Conservation (phyloP, 2,329 filamentous ascomycete genomes). For the Phaeosphaeria sp. region DNA sequence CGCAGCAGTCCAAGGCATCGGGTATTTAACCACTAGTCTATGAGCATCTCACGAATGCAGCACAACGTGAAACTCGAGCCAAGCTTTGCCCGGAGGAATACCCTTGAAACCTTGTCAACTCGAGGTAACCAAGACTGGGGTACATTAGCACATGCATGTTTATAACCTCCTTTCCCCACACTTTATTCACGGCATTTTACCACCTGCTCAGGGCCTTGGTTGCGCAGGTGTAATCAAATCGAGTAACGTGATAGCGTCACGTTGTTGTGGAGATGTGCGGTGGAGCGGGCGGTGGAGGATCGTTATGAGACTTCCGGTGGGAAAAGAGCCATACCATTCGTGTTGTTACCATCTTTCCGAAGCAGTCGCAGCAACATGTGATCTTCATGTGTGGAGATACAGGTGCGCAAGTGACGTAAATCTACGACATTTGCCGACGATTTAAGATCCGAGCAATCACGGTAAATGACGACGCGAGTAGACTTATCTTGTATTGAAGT, state of each 20-base stretch:
- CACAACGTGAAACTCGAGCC: conserved; percentile 5
- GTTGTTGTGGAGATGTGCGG: conserved; percentile 4
- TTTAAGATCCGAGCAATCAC: background rate
- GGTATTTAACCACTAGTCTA: conserved; percentile 16
- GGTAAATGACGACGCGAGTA: background rate
- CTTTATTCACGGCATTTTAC: conserved; percentile 7
- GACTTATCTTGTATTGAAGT: too few relatives aligned
- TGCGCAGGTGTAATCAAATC: conserved; percentile 12
- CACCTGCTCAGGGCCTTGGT: conserved; percentile 2
- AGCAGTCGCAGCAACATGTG: background rate
- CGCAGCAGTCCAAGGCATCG: conserved; percentile 5
- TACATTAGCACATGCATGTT: conserved; percentile 9
- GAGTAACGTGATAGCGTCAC: conserved; percentile 2
- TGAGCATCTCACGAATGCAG: conserved; percentile 8
- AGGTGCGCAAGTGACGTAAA: background rate
- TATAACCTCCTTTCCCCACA: conserved; percentile 13
- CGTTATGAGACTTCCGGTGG: conserved; percentile 6
- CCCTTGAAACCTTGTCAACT: conserved; percentile 6
- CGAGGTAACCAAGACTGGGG: conserved; percentile 18
- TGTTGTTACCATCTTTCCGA: background rate
- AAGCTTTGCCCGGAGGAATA: conserved; percentile 10
- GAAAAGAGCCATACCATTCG: conserved; percentile 3
- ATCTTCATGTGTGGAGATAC: background rate
- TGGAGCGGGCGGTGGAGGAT: background rate
- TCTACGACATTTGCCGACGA: background rate